A percentile compares a stretch with the other conserved stretches of the same genome.
These are phyloP conservation scores for Diaporthe amygdali DNA, from an alignment of 2,329 filamentous ascomycete species.

Conservation along the genomic window DNA sequence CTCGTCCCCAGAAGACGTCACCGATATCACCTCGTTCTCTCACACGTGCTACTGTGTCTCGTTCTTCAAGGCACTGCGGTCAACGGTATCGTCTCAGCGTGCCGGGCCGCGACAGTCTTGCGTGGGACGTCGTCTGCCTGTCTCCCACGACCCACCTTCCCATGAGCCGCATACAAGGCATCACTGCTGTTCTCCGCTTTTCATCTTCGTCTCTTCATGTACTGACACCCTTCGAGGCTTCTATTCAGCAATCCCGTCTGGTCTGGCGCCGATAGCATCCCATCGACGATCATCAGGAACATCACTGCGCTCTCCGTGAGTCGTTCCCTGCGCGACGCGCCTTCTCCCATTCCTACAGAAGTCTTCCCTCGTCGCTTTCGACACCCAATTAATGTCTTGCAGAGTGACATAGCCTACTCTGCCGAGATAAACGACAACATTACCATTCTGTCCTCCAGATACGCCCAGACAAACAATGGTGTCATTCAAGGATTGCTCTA, in stretches of 20 bases:
- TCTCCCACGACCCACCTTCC: too few relatives aligned
- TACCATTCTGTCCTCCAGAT: slow-evolving; percentile 76
- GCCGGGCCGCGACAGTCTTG: neutral
- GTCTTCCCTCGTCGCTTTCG: neutral
- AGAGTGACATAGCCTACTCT: slow-evolving; percentile 57
- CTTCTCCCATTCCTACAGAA: neutral
- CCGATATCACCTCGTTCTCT: neutral
- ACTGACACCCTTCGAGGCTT: slow-evolving; percentile 45
- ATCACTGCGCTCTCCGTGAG: slow-evolving; percentile 62
- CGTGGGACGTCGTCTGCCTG: neutral
- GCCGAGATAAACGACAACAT: slow-evolving; percentile 62
- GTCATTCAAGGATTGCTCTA: slow-evolving; percentile 82
- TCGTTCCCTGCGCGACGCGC: slow-evolving; percentile 25
- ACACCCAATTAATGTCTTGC: slow-evolving; percentile 16
- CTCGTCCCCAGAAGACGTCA: neutral
- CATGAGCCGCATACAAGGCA: neutral
- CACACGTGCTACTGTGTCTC: neutral
- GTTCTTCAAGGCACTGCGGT: too few relatives aligned
- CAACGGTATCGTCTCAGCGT: neutral
- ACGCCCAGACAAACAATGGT: slow-evolving; percentile 62
- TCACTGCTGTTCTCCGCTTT: neutral
- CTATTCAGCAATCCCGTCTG: slow-evolving; percentile 66
- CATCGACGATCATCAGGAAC: slow-evolving; percentile 61
- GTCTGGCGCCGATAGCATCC: slow-evolving; percentile 52
- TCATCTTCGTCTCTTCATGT: slow-evolving; percentile 26